These are phyloP conservation scores for Auricularia cornea DNA, from an alignment of 768 basidiomycete species.

Conservation along the genomic window DNA sequence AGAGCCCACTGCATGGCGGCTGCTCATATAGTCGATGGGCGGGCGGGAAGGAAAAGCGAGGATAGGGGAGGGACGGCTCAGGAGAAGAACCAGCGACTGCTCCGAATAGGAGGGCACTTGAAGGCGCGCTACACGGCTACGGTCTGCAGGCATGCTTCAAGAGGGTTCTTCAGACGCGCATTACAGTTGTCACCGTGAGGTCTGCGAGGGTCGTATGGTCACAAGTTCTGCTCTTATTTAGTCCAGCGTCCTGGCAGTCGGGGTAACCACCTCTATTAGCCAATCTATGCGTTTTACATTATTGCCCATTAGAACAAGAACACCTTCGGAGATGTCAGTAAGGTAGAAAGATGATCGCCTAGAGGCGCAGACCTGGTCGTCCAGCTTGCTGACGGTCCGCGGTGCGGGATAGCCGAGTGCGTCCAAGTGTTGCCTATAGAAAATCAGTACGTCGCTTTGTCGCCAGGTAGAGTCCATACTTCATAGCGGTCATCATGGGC, in stretches of 20 bases:
- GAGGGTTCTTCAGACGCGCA: too few relatives aligned
- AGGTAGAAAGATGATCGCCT: not conserved
- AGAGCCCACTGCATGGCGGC: too few relatives aligned
- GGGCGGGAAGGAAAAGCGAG: too few relatives aligned
- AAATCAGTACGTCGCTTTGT: not conserved
- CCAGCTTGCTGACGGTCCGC: conserved; percentile 85
- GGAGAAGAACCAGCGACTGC: too few relatives aligned
- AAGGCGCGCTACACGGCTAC: too few relatives aligned
- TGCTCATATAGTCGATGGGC: too few relatives aligned
- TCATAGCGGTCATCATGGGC: conserved; percentile 74
- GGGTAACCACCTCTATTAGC: not conserved
- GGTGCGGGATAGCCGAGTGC: conserved; percentile 84
- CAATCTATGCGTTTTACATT: not conserved
- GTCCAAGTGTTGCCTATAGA: conserved; percentile 71
- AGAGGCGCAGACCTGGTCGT: conserved; percentile 57
- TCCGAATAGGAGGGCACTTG: too few relatives aligned
- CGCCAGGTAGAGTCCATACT: conserved; percentile 31
- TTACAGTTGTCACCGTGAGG: too few relatives aligned
- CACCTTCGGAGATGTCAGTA: conserved; percentile 25
- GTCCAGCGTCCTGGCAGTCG: not conserved
- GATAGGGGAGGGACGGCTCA: too few relatives aligned
- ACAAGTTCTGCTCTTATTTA: too few relatives aligned
- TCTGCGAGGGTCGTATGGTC: too few relatives aligned
- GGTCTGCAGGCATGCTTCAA: too few relatives aligned
- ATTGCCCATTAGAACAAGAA: conserved; percentile 30